Evolutionary conservation across 2,329 filamentous ascomycete species (phyloP), one percentile per base, ranked within the genome.

Genomic region (Aspergillus texensis): DNA sequence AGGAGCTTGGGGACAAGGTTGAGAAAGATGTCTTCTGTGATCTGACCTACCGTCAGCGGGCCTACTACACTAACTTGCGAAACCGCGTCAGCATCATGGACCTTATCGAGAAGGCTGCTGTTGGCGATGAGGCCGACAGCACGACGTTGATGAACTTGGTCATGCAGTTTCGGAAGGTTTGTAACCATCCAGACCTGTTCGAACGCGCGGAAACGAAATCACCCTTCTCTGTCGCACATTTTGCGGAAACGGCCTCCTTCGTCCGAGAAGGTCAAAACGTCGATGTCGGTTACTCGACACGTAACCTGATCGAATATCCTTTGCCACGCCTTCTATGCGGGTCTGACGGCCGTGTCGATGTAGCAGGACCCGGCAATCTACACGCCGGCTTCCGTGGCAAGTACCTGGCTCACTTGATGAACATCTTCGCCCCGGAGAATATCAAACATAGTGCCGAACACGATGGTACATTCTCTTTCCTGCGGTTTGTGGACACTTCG

Each of bases 91-190:
- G 93, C 79, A 93, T 99, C 70, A 95, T 98, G 89, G 95, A 99
- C 76, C 88, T 99, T 21, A 96, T 99, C 61, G 95, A 99, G 79
- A 98, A 97, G 85, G 93, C 93, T 1, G 94, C 94, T 2, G 86
- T 95, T 70, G 95, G 95, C 41, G 94, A 97, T 72, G 95, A 98
- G 57, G 90, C 94, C 71, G 95, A 98, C 75, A 96, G 92, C 41
- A 94, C 94, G 46, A 98, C 94, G 1, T 81, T 99, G 72, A 98
- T 99, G 95, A 99, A 99, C 79, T 84, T 99, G 68, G 95, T 99
- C 67, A 99, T 99, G 95, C 95, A 99, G 80, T 99, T 99, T 86
- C 89, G 95, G 72, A 99, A 99, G 81, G 95, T 99, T 62, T 99
- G 95, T 82, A 99, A 99, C 75, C 95, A 99, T 76, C 95, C 95